Base-by-base conservation (phyloP, 768 basidiomycete species). In the Boletus bicolor region DNA sequence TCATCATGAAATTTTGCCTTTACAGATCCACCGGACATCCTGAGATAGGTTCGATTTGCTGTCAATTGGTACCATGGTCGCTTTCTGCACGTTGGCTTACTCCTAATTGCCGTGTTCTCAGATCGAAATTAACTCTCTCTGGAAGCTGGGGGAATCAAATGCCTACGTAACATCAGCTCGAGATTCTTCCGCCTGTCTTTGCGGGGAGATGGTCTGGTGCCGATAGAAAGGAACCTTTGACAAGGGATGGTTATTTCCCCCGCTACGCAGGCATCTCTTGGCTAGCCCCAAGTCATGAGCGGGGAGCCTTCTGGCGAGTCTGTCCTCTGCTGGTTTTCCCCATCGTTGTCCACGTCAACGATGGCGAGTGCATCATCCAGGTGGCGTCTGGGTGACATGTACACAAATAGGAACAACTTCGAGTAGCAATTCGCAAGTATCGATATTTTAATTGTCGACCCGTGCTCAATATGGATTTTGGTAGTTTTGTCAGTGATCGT, bases 401-500 rank as follows among this genome's bases (percentile, higher is more conserved):
- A 85, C 84, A 1, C 77, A 82, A 12, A 61, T 68, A 35, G 67
- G 63, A 50, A 61, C 45, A 47, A 58, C 53, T 37, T 54, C 55
- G 30, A 62, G 52, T 44, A 50, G 58, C 12, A 60, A 59, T 35
- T 65, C 69, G 65, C 70, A 69, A 55, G 69, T 70, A 30, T 56
- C n/a, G 10, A 42, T 19, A 8, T 35, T 46, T 43, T n/a, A 17
- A 32, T 34, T 24, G 6, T 42, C 26, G 6, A 43, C 26, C 7
- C 35, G 15, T 44, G 11, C 39, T 64, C n/a, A 55, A 47, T 21
- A 15, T 58, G 6, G n/a, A 34, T 46, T 58, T 39, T 43, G 7
- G 17, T 53, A 85, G 83, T 11, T 86, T 91, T 72, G 81, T 90
- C 61, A 72, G 75, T 44, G 85, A 91, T 65, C 82, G 76, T 30